Evolutionary conservation across 768 basidiomycete species (phyloP).

Genomic region (Xerocomellus dryophilus): DNA sequence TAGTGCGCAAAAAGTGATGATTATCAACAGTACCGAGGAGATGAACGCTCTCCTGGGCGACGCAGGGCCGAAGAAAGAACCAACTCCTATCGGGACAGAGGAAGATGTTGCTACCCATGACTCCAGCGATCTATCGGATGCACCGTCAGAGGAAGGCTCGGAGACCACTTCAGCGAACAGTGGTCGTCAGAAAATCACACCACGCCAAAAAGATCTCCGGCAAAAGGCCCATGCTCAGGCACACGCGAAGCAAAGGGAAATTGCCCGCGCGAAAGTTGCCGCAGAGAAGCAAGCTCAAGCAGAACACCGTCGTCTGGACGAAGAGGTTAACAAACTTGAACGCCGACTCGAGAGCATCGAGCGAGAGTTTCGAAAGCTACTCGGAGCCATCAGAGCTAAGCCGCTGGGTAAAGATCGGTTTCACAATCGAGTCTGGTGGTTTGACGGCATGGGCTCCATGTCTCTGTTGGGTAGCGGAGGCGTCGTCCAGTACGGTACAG

Average conservation of each 20-base stretch:
- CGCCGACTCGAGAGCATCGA: slow-evolving; percentile 83
- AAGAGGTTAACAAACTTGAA: slow-evolving; percentile 83
- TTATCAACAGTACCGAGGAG: slow-evolving; percentile 58
- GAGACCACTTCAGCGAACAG: slow-evolving; percentile 52
- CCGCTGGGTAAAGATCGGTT: slow-evolving; percentile 92
- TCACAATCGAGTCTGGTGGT: slow-evolving; percentile 97
- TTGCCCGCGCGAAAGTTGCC: slow-evolving; percentile 71
- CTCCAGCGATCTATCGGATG: slow-evolving; percentile 71
- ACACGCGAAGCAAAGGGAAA: slow-evolving; percentile 78
- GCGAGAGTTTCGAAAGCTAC: slow-evolving; percentile 87
- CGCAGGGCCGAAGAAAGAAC: slow-evolving; percentile 45
- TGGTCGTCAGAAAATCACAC: slow-evolving; percentile 41
- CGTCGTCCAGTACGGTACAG: slow-evolving; percentile 80
- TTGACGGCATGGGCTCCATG: slow-evolving; percentile 90
- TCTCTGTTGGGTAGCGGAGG: slow-evolving; percentile 77
- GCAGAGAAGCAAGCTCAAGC: slow-evolving; percentile 78
- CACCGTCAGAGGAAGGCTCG: slow-evolving; percentile 57
- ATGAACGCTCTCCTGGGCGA: slow-evolving; percentile 65
- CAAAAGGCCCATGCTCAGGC: slow-evolving; percentile 51
- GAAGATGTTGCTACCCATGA: slow-evolving; percentile 64
- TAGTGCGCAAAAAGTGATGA: slow-evolving; percentile 13
- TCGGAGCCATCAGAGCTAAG: slow-evolving; percentile 81
- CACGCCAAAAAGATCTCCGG: slow-evolving; percentile 51
- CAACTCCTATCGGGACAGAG: slow-evolving; percentile 38
- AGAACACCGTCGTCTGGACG: slow-evolving; percentile 80